Conservation (phyloP, 305 asterid genomes). For the Striga hermonthica region DNA sequence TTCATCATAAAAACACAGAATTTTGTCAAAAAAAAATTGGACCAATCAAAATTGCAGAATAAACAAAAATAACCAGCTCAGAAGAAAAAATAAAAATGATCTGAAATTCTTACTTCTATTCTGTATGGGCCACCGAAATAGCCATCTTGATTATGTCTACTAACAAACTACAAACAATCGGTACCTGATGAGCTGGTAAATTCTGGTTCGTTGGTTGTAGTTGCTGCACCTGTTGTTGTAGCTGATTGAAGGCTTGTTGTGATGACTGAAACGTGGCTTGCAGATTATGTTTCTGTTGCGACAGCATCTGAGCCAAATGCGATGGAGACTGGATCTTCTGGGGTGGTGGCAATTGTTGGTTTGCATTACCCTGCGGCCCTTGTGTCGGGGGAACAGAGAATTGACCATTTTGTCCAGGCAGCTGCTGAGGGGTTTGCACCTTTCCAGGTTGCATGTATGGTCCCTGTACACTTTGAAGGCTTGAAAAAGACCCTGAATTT, state of each 20-base stretch:
- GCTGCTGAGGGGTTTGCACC: constrained; percentile 39
- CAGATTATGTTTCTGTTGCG: constrained; percentile 90
- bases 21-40: neutral
- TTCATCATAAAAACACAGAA: neutral
- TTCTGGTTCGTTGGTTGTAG: constrained; percentile 70
- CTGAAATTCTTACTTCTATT: no score
- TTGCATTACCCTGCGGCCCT: constrained; percentile 50
- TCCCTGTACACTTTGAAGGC: constrained; percentile 49
- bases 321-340: constrained; percentile 66
- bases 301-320: constrained; percentile 84
- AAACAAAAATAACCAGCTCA: neutral
- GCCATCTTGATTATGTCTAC: neutral
- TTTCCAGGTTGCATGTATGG: constrained; percentile 52
- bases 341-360: constrained; percentile 49
- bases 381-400: constrained; percentile 51
- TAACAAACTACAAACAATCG: constrained; percentile 35
- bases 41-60: constrained; percentile 1
- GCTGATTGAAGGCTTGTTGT: constrained; percentile 78
- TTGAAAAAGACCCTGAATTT: constrained; percentile 43
- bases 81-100: neutral
- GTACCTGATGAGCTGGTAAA: constrained; percentile 46
- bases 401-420: constrained; percentile 47
- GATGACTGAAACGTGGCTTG: constrained; percentile 95
- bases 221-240: constrained; percentile 88
- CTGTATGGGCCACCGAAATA: no score